phyloP scores from a whole-genome alignment of 805 yeast species.

The Pichia sporocuriosa region DNA sequence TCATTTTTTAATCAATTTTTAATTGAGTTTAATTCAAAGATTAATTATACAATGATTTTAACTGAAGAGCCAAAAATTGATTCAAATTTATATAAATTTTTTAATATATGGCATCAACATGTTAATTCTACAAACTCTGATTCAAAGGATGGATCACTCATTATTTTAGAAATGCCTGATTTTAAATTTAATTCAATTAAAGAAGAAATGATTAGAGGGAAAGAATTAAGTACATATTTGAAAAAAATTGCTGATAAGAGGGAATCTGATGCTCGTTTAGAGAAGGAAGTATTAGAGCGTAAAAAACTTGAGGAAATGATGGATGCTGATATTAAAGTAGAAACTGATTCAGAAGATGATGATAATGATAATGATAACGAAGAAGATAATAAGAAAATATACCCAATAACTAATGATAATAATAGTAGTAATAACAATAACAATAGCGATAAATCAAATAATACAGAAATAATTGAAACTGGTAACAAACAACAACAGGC shows the following conservation, averaged over 20 bases:
- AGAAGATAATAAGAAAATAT: conserved; percentile 26
- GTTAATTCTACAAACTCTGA: conserved; percentile 20
- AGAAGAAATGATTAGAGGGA: conserved; percentile 45
- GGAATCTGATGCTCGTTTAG: conserved; percentile 30
- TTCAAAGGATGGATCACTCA: conserved; percentile 56
- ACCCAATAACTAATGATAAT: conserved; percentile 18
- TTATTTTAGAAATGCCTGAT: conserved; percentile 39
- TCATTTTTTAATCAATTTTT: conserved; percentile 48
- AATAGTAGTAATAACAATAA: conserved; percentile 27
- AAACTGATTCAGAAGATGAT: conserved; percentile 22
- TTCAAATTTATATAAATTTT: conserved; percentile 5
- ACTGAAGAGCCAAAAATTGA: conserved; percentile 54
- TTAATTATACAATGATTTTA: conserved; percentile 61
- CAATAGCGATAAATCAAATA: conserved; percentile 11
- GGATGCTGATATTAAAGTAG: conserved; percentile 29
- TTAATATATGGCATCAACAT: conserved; percentile 1
- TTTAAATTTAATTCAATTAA: conserved; percentile 31
- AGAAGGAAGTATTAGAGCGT: conserved; percentile 22
- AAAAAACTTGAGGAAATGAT: conserved; percentile 27
- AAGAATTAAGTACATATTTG: conserved; percentile 44
- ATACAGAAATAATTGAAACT: not conserved
- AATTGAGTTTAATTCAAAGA: conserved; percentile 52
- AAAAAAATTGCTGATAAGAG: conserved; percentile 41
- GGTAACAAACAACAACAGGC: conserved; percentile 1
- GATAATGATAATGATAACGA: conserved; percentile 23